phyloP scores from a whole-genome alignment of 2,329 filamentous ascomycete genomes.

The Colletotrichum shisoi region DNA sequence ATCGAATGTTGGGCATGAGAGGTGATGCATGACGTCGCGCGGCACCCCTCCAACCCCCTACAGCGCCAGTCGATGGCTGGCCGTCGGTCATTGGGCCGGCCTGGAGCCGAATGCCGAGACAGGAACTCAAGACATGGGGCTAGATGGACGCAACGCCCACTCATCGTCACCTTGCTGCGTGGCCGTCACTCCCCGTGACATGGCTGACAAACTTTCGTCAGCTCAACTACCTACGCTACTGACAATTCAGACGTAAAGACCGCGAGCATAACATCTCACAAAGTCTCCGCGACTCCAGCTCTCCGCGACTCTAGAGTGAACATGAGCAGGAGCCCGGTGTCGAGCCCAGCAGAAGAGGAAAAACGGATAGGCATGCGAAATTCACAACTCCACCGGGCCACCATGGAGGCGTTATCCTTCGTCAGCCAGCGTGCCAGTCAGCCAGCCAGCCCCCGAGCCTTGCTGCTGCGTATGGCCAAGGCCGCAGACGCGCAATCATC shows the following conservation, averaged over 20 bases:
- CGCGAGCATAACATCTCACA: background rate
- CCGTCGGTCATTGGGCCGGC: background rate
- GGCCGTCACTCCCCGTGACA: conserved; percentile 14
- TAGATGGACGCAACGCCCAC: conserved; percentile 26
- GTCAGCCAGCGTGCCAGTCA: conserved; percentile 1
- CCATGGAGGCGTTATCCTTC: conserved; percentile 1
- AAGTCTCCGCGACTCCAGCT: background rate
- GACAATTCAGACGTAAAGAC: no score
- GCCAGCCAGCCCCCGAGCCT: conserved; percentile 17
- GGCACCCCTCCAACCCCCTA: conserved; percentile 1
- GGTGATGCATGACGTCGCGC: conserved; percentile 34
- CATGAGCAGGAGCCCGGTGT: conserved; percentile 9
- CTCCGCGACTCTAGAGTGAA: background rate
- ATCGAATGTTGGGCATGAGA: conserved; percentile 21
- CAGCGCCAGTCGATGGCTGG: no score
- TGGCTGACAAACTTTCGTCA: conserved; percentile 23
- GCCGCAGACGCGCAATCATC: conserved; percentile 40
- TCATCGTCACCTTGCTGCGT: conserved; percentile 1
- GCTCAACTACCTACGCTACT: no score
- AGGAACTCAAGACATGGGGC: conserved; percentile 19
- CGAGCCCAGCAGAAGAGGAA: background rate
- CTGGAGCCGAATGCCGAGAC: conserved; percentile 34
- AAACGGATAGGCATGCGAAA: conserved; percentile 2
- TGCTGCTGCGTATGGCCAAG: conserved; percentile 32
- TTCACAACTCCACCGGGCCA: conserved; percentile 10